Base-by-base conservation (phyloP, 257 asterid species). In the Lantana camara region DNA sequence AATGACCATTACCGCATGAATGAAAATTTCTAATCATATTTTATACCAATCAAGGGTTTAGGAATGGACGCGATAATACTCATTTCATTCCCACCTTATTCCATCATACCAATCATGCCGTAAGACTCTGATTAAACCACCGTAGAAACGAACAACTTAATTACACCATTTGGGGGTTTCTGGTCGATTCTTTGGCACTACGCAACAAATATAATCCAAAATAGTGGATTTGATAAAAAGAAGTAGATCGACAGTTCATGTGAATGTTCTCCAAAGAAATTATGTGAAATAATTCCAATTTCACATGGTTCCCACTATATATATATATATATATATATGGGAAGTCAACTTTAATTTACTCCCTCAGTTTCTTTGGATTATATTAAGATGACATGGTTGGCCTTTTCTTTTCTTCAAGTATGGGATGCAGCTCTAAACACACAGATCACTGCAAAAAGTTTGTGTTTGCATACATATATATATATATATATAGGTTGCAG, bases 381-480 rank as follows among this genome's bases (percentile, higher is more conserved):
- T 35, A 5, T 55, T 55, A 41, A 48, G 54, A 38, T 57, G 4
- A 46, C 45, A 67, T 62, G 40, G 54, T 44, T 40, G 13, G 53
- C 12, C 46, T 41, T 30, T 12, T 48, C 35, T 30, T 30, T 30
- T 30, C 7, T 30, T 46, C 17, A n/a, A n/a, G n/a, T n/a, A n/a
- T n/a, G 13, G 40, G 22, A 21, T 53, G 20, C 15, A 3, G 40
- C 9, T 2, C 0, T 46, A 56, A 49, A 59, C 49, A 45, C 22
- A 27, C 42, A 51, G 30, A 70, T 44, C 58, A 46, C 5, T 34
- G 38, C 53, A 2, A 55, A 70, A 55, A 63, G 54, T 47, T 47
- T 35, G 0, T 57, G 71, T 40, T 27, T 40, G 57, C 57, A 67
- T 57, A 41, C 10, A 29, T 10, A 2, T n/a, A n/a, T n/a, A n/a